A percentile compares a stretch with the other conserved stretches of the same genome.
Evolutionary conservation across 208 protist species (phyloP).

Genomic region (Leishmania arabica): DNA sequence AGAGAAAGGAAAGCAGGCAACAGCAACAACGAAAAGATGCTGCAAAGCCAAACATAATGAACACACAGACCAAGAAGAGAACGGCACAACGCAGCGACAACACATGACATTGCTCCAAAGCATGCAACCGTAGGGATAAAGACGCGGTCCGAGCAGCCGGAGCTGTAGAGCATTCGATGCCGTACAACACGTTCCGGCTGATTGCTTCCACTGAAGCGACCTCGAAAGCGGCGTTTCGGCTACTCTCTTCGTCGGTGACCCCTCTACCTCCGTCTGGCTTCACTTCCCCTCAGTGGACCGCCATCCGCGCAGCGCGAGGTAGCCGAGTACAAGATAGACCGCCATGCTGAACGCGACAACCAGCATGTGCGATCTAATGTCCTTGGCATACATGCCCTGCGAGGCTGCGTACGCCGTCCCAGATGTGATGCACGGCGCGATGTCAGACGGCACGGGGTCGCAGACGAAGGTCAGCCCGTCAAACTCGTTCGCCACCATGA

Average conservation of each 20-base stretch:
- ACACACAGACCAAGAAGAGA: background rate
- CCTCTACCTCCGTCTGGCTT: background rate
- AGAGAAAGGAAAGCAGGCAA: background rate
- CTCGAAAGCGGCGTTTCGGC: background rate
- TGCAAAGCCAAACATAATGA: background rate
- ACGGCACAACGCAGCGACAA: background rate
- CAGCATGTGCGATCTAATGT: constrained; percentile 27
- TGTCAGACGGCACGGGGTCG: constrained; percentile 2
- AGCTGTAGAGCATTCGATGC: background rate
- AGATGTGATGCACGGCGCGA: constrained; percentile 38
- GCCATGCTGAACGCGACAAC: constrained; percentile 32
- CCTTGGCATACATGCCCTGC: constrained; percentile 42
- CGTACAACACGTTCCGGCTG: background rate
- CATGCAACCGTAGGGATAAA: background rate
- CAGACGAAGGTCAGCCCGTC: constrained; percentile 53
- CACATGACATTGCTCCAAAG: background rate
- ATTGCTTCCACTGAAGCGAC: background rate
- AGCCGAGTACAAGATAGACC: constrained; percentile 57
- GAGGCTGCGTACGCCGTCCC: constrained; percentile 47
- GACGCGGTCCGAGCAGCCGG: background rate
- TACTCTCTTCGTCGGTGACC: background rate
- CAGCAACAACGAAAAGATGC: background rate
- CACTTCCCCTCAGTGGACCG: constrained; percentile 30
- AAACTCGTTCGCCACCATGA: constrained; percentile 77
- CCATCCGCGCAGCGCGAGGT: constrained; percentile 43